phyloP scores from a whole-genome alignment of 2,329 filamentous ascomycete species.

The Mycosphaerella sp. region DNA sequence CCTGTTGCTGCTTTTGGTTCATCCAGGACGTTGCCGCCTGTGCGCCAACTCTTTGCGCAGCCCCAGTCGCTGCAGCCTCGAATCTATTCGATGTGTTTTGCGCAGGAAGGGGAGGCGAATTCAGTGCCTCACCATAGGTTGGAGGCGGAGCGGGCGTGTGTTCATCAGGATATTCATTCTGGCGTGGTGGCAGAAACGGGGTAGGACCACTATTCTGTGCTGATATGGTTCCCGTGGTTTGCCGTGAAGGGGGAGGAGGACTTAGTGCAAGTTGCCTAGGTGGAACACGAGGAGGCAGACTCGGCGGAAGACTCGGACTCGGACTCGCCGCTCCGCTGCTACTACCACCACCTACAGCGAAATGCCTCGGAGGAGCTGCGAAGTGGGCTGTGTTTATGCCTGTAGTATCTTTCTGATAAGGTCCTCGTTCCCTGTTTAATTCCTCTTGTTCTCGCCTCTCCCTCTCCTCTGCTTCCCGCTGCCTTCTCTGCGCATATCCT shows the following conservation, averaged over 20 bases:
- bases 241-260: slow-evolving; percentile 4
- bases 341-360: slow-evolving; percentile 22
- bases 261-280: slow-evolving; percentile 21
- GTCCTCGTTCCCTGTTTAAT: slow-evolving; percentile 45
- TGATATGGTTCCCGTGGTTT: slow-evolving; percentile 4
- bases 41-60: slow-evolving; percentile 7
- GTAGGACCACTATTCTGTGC: slow-evolving; percentile 35
- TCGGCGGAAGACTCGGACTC: slow-evolving; percentile 17
- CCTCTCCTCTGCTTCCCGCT: slow-evolving; percentile 26
- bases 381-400: slow-evolving; percentile 62
- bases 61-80: slow-evolving; percentile 5
- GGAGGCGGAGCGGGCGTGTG: slow-evolving; percentile 43
- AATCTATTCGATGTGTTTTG: slow-evolving; percentile 7
- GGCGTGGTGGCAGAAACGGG: slow-evolving; percentile 65
- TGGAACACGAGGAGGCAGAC: slow-evolving; percentile 24
- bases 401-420: slow-evolving; percentile 64
- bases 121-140: slow-evolving; percentile 41
- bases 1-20: neutral
- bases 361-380: slow-evolving; percentile 56
- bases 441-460: slow-evolving; percentile 33
- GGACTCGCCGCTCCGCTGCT: slow-evolving; percentile 2
- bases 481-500: slow-evolving; percentile 18
- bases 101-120: slow-evolving; percentile 6
- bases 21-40: slow-evolving; percentile 3
- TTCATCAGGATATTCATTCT: slow-evolving; percentile 48